Evolutionary conservation across 2,329 filamentous ascomycete species (phyloP), one percentile per base, ranked within the genome.

Genomic region (Pseudocercospora cruenta): DNA sequence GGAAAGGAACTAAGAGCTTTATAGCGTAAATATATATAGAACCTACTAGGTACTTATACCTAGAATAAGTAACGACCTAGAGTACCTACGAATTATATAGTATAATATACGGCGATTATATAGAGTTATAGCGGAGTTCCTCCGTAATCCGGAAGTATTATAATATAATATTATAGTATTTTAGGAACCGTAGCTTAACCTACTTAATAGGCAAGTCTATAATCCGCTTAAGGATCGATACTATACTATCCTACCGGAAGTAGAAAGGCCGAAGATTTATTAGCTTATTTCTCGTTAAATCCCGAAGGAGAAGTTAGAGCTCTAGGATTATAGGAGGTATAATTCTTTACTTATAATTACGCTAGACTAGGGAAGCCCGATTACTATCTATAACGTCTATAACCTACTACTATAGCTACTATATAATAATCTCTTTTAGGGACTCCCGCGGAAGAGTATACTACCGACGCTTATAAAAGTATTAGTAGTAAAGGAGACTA

Each of bases 381-480:
- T 28, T 57, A 57, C 24, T n/a, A 57, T 28, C 16, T 57, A 57
- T 28, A 57, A 57, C 16, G 3, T 57, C 8, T 57, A 57, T n/a
- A 57, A 57, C 16, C 24, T n/a, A 12, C 22, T 49, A 49, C 24
- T 33, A 33, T n/a, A 57, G n/a, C 53, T 57, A 57, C 14, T 28
- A 33, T 33, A 33, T 33, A 57, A 57, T 33, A 19, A 28, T 1
- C 1, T 2, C 28, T 10, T 57, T 24, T 28, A 57, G 16, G 53
- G 16, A 24, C 53, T 57, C 16, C 53, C 19, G 19, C 1, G 1
- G 19, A 49, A 57, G 53, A 33, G 53, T 57, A 33, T n/a, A 24
- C 12, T 49, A 21, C 22, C 6, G 4, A 49, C 4, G 3, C 12
- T 49, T 8, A 22, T 49, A 3, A 2, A n/a, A 9, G 45, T 14